These are phyloP conservation scores for Yarrowia sp. DNA, from an alignment of 805 yeast species.

Conservation along the genomic window DNA sequence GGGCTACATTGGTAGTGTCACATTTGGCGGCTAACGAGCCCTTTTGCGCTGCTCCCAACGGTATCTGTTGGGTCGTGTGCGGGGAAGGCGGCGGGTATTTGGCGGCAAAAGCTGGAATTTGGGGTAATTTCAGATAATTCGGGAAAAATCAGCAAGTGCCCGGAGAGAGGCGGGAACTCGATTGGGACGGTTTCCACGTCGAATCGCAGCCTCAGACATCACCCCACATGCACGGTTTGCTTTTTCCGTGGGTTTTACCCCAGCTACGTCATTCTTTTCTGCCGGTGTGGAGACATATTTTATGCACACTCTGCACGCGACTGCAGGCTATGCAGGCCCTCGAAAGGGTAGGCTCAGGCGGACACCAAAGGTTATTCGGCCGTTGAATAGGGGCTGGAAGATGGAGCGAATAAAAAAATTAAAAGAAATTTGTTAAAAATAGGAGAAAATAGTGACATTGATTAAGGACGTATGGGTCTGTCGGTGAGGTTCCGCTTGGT, in stretches of 20 bases:
- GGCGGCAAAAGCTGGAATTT: too few species aligned
- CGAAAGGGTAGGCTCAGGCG: slow-evolving; percentile 24
- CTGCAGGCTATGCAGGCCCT: slow-evolving; percentile 15
- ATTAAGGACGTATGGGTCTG: too few species aligned
- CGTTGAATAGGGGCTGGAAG: too few species aligned
- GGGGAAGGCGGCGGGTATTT: too few species aligned
- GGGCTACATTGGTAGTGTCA: background rate
- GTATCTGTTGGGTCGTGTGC: slow-evolving; percentile 32
- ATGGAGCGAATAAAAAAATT: too few species aligned
- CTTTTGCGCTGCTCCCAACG: background rate
- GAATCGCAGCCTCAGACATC: background rate
- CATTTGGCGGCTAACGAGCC: background rate
- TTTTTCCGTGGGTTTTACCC: slow-evolving; percentile 8
- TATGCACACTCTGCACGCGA: background rate
- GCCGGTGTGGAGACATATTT: slow-evolving; percentile 5
- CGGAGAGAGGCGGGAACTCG: background rate
- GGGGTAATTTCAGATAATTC: background rate
- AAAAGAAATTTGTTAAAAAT: too few species aligned
- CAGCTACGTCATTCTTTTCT: slow-evolving; percentile 13
- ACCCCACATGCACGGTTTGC: background rate
- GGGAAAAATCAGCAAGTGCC: too few species aligned
- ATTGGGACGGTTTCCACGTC: too few species aligned
- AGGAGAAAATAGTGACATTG: too few species aligned
- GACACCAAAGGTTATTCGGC: background rate
- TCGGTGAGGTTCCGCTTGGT: too few species aligned